Percentiles rank a stretch among this genome's conserved stretches.
Evolutionary conservation across 345 rosid species (phyloP).

Genomic region (Eucalyptus paniculata): DNA sequence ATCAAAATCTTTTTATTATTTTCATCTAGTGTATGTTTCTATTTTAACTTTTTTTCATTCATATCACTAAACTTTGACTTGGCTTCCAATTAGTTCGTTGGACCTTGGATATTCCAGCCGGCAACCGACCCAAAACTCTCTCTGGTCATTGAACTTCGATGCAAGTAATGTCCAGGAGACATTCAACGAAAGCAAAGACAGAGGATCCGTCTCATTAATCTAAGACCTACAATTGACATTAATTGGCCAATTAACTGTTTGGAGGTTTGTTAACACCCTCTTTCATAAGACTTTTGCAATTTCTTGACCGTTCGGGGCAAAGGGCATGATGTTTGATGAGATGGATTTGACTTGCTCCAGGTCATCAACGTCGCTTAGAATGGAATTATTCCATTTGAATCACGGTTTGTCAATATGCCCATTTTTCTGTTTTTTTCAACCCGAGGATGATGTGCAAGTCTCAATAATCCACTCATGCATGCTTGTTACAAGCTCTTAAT

Average conservation of each 20-base stretch:
- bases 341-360: background rate
- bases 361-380: background rate
- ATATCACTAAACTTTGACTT: background rate
- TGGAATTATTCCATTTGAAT: too few species aligned
- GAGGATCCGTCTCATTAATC: background rate
- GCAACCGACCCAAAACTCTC: background rate
- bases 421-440: background rate
- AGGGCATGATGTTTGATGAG: background rate
- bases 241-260: background rate
- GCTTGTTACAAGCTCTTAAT: background rate
- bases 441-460: background rate
- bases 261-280: background rate
- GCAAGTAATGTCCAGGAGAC: background rate
- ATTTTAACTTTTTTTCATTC: background rate
- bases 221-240: background rate
- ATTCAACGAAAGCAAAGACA: background rate
- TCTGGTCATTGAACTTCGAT: background rate
- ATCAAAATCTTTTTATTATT: background rate
- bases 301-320: background rate
- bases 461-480: background rate
- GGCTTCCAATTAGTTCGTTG: background rate
- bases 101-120: background rate
- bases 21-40: background rate
- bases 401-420: background rate
- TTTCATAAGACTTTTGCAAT: background rate